Evolutionary conservation across 2,329 filamentous ascomycete species (phyloP), one percentile per base, ranked within the genome.

Genomic region (Diaporthe sp.): DNA sequence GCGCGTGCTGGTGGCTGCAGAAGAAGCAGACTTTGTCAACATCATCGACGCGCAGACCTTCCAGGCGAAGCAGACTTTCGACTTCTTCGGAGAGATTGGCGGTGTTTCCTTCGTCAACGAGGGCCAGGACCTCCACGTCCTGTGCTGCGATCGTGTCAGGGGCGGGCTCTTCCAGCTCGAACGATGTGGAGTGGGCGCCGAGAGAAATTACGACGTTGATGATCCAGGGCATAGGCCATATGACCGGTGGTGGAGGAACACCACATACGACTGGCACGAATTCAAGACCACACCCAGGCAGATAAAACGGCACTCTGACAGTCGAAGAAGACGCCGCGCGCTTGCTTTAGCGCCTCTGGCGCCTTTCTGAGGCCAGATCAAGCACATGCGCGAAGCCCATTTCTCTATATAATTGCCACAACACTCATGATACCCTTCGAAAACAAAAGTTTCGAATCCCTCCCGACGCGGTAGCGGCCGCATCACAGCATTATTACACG

Each of bases 21-120:
- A 96, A 81, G 92, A 94, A 79, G 93, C 94, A 44, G 94, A 96
- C 80, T 90, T 90, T 73, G 83, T 96, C 79, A 92, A 89, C 80
- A 85, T 96, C 59, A 92, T 95, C 77, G 91, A 95, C 77, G 92
- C 91, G 0, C 85, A 89, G 78, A 91, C 86, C 0, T 94, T 92
- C 78, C 82, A 85, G 30, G 87, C 87, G n/a, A 91, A 91, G 81
- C 94, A 96, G 81, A 90, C 89, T 0, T 83, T 96, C 13, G 92
- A 94, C 75, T 88, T 95, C 72, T 95, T 96, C 81, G 93, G 94
- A 47, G 92, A 94, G 79, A 90, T 94, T 74, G 93, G 90, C 10
- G 94, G 94, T 25, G 84, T 94, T 5, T 86, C 87, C 27, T 92
- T 95, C 77, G 86, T 92, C 6, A 90, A 92, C 53, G 91, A 91